Evolutionary conservation across 2,329 filamentous ascomycete species (phyloP), one percentile per base, ranked within the genome.

Genomic region (Fusarium agapanthi): DNA sequence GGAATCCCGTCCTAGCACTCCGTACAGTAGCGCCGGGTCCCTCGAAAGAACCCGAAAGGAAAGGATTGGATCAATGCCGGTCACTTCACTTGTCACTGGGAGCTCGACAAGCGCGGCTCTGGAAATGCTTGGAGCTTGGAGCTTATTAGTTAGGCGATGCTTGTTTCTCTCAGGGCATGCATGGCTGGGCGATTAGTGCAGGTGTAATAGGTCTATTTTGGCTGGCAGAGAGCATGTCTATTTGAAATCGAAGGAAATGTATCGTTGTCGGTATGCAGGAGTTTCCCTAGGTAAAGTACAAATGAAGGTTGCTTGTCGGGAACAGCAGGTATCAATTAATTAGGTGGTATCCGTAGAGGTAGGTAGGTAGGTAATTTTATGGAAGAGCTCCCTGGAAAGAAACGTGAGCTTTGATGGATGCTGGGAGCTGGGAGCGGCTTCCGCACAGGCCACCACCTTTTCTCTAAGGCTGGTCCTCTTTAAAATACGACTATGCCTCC

Each of bases 51-150:
- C 47, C 64, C 64, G 59, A 69, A 51, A 56, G 56, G 38, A 68
- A 58, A 44, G 41, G 48, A 67, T 40, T 50, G 43, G 61, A 62
- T 60, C 66, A 69, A 68, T 75, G 66, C 72, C 69, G 69, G 65
- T 54, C 50, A 65, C 60, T 71, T 63, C 34, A 35, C 34, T 35
- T 35, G 57, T 41, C 35, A 38, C 34, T 61, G 38, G 24, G 64
- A 69, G 69, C 70, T 68, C 72, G 70, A 76, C 72, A 75, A 76
- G 70, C 74, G 74, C 70, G 74, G 72, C 66, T 67, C 54, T 65
- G 57, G 63, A 72, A 61, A 64, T 73, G 59, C 50, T 63, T 35
- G 58, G 58, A 18, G 20, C 15, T 56, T 34, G 40, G 30, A 14
- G 30, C 43, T 48, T 28, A 22, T 45, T 44, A 20, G 38, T 26